Base-by-base conservation (phyloP, 352 stramenopile genomes). In the Phytophthora uliginosa region DNA sequence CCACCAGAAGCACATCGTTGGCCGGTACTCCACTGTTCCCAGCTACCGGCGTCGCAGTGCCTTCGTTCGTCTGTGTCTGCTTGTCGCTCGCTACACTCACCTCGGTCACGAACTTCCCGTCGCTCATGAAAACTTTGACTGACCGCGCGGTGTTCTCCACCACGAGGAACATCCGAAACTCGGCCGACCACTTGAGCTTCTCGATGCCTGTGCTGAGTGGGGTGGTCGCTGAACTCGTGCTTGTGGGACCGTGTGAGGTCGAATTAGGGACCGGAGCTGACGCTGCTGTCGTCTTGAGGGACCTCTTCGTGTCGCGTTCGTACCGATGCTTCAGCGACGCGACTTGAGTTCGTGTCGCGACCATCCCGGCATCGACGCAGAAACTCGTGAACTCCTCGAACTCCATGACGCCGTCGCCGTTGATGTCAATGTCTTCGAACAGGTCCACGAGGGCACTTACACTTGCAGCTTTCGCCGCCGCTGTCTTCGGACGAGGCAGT, bases 391-490 rank as follows among this genome's bases (percentile, higher is more conserved):
- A 95, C 71, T 97, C 90, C 26, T 93, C 87, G 59, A 95, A 95
- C 50, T 97, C 90, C 77, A 96, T 91, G 3, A 78, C 79, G 7
- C 89, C 88, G 42, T 97, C 90, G 28, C 90, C 90, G 52, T 97
- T 97, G 70, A 95, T 93, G 67, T 97, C 90, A 54, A 97, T 97
- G 65, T 92, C 84, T 31, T 96, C 85, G 38, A 97, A 97, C 12
- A 95, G 73, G 40, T 95, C 88, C 9, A 94, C 71, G 12, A 95
- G 77, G 22, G 85, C 85, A 59, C 69, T 84, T 8, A 95, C 72
- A 57, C 78, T 89, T 0, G 78, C 77, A 42, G 65, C 59, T 51
- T 91, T 91, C 34, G 92, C 87, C 10, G 83, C 76, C 1, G n/a
- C 18, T 3, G 57, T 81, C 60, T 78, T 85, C 13, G 77, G 45